A percentile compares a stretch with the other conserved stretches of the same genome.
Evolutionary conservation across 75 land plant species (phyloP).

Genomic region (Sequoiadendron giganteum): DNA sequence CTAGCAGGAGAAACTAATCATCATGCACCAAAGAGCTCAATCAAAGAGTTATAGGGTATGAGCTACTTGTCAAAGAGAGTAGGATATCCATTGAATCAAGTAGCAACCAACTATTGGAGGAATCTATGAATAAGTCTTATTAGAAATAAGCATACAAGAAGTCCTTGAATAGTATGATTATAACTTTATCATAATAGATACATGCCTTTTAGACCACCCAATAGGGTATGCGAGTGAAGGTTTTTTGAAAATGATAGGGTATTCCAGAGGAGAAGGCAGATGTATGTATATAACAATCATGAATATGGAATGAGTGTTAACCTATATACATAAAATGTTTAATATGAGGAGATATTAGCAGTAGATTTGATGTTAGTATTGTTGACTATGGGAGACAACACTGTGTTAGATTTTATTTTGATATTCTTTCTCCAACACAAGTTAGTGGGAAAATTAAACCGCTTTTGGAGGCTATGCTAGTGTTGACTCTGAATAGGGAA

Average conservation of each 20-base stretch:
- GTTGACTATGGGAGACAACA: too few species aligned
- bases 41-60: constrained; percentile 7
- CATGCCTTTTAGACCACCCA: constrained; percentile 68
- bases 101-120: constrained; percentile 4
- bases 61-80: constrained; percentile 3
- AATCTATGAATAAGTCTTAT: constrained; percentile 42
- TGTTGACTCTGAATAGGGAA: too few species aligned
- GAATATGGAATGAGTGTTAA: too few species aligned
- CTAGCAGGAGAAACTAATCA: too few species aligned
- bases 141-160: constrained; percentile 39
- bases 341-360: too few species aligned
- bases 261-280: constrained; percentile 57
- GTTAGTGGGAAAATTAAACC: too few species aligned
- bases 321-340: too few species aligned
- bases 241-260: constrained; percentile 79
- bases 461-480: too few species aligned
- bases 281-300: too few species aligned
- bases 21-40: background rate
- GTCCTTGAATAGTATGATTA: constrained; percentile 46
- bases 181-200: constrained; percentile 69
- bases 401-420: too few species aligned
- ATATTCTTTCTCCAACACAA: too few species aligned
- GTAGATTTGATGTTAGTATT: too few species aligned
- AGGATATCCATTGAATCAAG: constrained; percentile 9
- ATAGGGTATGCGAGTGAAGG: constrained; percentile 83